A percentile compares a stretch with the other conserved stretches of the same genome.
Conservation (phyloP, 2,329 filamentous ascomycete genomes). For the Paecilomyces formosus region DNA sequence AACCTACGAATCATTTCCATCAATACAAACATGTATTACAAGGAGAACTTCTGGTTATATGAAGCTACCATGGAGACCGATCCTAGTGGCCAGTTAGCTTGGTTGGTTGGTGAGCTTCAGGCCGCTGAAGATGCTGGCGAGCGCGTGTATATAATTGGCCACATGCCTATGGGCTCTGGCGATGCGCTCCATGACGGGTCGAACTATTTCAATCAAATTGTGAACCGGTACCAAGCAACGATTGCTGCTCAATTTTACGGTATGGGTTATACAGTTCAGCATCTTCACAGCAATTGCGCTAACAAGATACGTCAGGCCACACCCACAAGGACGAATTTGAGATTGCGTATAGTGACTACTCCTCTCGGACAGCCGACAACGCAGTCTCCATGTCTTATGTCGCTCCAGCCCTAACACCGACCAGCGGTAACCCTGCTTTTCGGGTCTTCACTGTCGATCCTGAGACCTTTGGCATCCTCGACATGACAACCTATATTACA, state of each 20-base stretch:
- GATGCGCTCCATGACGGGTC: slow-evolving; percentile 45
- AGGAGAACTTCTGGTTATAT: slow-evolving; percentile 50
- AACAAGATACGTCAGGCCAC: slow-evolving; percentile 23
- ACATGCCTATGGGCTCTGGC: slow-evolving; percentile 45
- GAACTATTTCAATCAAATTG: slow-evolving; percentile 45
- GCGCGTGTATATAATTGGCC: slow-evolving; percentile 50
- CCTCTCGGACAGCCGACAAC: slow-evolving; percentile 29
- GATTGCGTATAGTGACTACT: slow-evolving; percentile 46
- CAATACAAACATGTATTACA: slow-evolving; percentile 52
- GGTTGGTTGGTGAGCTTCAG: slow-evolving; percentile 47
- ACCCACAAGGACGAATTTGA: slow-evolving; percentile 50
- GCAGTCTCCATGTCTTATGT: slow-evolving; percentile 48
- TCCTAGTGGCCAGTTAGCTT: slow-evolving; percentile 45
- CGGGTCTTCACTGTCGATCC: slow-evolving; percentile 52
- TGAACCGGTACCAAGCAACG: slow-evolving; percentile 45
- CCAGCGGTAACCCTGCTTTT: slow-evolving; percentile 49
- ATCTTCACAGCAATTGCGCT: neutral
- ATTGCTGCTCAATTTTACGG: slow-evolving; percentile 49
- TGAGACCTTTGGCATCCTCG: slow-evolving; percentile 47
- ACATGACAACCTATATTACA: slow-evolving; percentile 47
- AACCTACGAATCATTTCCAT: slow-evolving; percentile 51
- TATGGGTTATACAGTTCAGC: neutral
- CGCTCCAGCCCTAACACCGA: slow-evolving; percentile 47
- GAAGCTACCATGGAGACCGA: slow-evolving; percentile 43
- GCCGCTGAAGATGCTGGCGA: slow-evolving; percentile 45